Percentiles rank a stretch among this genome's conserved stretches.
These are phyloP conservation scores for Primulina huaijiensis DNA, from an alignment of 257 asterid genomes.

Conservation along the genomic window DNA sequence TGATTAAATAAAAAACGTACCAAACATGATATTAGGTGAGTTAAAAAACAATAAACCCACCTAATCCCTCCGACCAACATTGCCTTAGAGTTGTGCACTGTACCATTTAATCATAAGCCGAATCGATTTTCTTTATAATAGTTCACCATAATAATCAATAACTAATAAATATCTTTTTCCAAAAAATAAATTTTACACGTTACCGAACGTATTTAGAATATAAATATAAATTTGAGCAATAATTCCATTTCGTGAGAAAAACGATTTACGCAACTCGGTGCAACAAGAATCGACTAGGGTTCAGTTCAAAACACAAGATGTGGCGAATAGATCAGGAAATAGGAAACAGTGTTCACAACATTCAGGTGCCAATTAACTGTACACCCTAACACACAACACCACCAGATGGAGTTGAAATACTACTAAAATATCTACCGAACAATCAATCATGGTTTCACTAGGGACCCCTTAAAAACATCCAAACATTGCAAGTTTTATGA, in stretches of 20 bases:
- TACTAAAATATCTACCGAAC: constrained; percentile 20
- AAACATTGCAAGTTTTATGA: constrained; percentile 27
- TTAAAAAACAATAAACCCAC: no score
- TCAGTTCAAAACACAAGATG: neutral
- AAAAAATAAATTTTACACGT: no score
- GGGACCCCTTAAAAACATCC: constrained; percentile 26
- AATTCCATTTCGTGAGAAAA: neutral
- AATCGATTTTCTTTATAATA: no score
- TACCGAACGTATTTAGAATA: no score
- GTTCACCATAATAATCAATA: no score
- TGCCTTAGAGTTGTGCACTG: no score
- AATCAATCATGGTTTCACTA: constrained; percentile 22
- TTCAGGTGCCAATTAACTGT: constrained; percentile 30
- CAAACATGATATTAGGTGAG: no score
- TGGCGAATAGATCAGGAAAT: neutral
- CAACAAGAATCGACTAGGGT: neutral
- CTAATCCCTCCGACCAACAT: no score
- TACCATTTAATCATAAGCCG: no score
- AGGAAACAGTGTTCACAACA: constrained; percentile 17
- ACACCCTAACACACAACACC: constrained; percentile 25
- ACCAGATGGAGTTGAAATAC: constrained; percentile 15
- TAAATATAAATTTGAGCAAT: no score
- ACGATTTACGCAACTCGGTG: neutral
- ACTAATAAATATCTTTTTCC: no score
- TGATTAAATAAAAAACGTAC: no score